A percentile compares a stretch with the other conserved stretches of the same genome.
These are phyloP conservation scores for Obba rivulosa DNA, from an alignment of 768 basidiomycete genomes.

Conservation along the genomic window DNA sequence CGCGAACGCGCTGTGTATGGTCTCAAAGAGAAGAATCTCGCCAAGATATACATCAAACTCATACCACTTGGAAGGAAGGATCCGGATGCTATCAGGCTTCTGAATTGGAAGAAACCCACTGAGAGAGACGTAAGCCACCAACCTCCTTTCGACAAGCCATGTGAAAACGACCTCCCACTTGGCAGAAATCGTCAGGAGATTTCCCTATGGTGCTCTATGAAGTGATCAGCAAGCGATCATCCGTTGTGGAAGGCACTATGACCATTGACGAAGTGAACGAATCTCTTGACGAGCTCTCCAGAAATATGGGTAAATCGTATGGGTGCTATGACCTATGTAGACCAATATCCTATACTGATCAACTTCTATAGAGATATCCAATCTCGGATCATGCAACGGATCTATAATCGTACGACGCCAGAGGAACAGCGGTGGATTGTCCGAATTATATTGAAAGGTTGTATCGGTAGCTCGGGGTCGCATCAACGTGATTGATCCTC, in stretches of 20 bases:
- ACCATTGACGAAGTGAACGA: slow-evolving; percentile 83
- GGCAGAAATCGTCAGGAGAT: slow-evolving; percentile 72
- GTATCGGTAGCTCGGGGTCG: neutral
- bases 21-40: slow-evolving; percentile 90
- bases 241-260: slow-evolving; percentile 66
- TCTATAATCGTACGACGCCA: slow-evolving; percentile 76
- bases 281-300: slow-evolving; percentile 71
- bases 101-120: slow-evolving; percentile 87
- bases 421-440: slow-evolving; percentile 94
- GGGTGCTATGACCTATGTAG: slow-evolving; percentile 9
- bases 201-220: slow-evolving; percentile 86
- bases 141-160: neutral
- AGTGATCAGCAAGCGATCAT: slow-evolving; percentile 80
- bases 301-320: slow-evolving; percentile 71
- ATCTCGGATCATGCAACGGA: slow-evolving; percentile 65
- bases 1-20: slow-evolving; percentile 89
- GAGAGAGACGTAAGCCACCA: slow-evolving; percentile 51
- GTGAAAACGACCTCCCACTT: neutral
- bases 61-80: slow-evolving; percentile 79
- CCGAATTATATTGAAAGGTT: slow-evolving; percentile 94
- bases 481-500: neutral
- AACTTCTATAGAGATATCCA: slow-evolving; percentile 58
- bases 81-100: slow-evolving; percentile 72
- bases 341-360: slow-evolving; percentile 6
- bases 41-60: slow-evolving; percentile 87